These are phyloP conservation scores for Fusarium aywerte DNA, from an alignment of 2,329 filamentous ascomycete genomes.

Conservation along the genomic window DNA sequence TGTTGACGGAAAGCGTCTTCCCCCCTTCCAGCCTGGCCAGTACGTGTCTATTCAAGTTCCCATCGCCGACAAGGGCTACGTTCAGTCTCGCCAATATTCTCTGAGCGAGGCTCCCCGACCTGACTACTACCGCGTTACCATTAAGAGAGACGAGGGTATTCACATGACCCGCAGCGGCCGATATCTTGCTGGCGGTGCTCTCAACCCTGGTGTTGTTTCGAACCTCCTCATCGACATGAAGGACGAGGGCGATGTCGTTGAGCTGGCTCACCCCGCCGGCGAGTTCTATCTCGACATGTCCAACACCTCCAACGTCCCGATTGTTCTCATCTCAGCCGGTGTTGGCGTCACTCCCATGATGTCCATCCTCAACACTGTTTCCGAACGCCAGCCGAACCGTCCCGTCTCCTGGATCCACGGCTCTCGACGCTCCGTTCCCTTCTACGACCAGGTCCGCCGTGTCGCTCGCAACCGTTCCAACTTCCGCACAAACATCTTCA, in stretches of 20 bases:
- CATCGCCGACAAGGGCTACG: conserved; percentile 66
- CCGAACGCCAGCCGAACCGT: conserved; percentile 57
- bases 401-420: conserved; percentile 70
- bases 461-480: conserved; percentile 54
- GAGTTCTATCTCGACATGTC: conserved; percentile 67
- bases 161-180: conserved; percentile 48
- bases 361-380: conserved; percentile 68
- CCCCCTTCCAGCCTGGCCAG: conserved; percentile 74
- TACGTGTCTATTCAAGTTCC: conserved; percentile 73
- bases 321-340: conserved; percentile 71
- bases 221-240: conserved; percentile 74
- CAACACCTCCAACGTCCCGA: conserved; percentile 51
- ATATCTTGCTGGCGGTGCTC: conserved; percentile 46
- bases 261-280: conserved; percentile 74
- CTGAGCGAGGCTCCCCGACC: conserved; percentile 72
- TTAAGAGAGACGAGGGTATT: conserved; percentile 73
- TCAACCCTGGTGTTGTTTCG: conserved; percentile 73
- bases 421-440: conserved; percentile 62
- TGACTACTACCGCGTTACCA: conserved; percentile 74
- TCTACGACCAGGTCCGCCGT: conserved; percentile 62
- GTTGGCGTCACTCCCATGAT: conserved; percentile 70
- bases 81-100: conserved; percentile 78
- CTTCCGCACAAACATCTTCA: conserved; percentile 60
- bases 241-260: conserved; percentile 69
- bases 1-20: conserved; percentile 68